Evolutionary conservation across 345 rosid species (phyloP), one percentile per base, ranked within the genome.

Genomic region (Theobroma cacao): DNA sequence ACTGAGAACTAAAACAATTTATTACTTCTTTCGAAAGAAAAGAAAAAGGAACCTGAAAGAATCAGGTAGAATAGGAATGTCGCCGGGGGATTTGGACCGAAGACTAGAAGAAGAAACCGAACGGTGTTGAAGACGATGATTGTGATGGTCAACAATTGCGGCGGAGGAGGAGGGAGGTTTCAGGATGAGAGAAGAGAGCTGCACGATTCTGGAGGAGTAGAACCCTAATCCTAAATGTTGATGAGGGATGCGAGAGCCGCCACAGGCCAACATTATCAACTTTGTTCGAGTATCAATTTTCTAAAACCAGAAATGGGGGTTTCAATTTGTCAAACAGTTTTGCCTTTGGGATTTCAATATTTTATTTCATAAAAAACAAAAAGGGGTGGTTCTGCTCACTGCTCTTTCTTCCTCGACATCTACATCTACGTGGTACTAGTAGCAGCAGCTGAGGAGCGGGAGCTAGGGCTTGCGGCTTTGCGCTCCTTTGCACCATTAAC

Each of bases 191-290:
- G 91, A 85, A 28, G 98, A 89, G 45, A 90, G 84, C 76, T 80
- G 88, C 18, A 84, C 76, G 59, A 89, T 83, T 77, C 83, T 83
- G 71, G 88, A 33, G 45, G 85, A 77, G 79, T 82, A 84, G 78
- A 87, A 84, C 81, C 89, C 91, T 71, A 87, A 84, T 18, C 92
- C 86, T 28, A 84, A 73, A 58, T 84, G 80, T 24, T 88, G 92
- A 45, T 83, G 93, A 40, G 91, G 85, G 59, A 89, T 86, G 77
- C 95, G 94, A 79, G 85, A 91, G 76, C 94, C 91, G 70, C 98
- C 86, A 56, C 88, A 47, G 5, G 36, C 79, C 84, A 89, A 77
- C 97, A 95, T 90, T 28, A 15, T 64, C 50, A 52, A 71, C 15
- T 17, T 33, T 5, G 33, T 62, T 41, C n/a, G n/a, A n/a, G 5